Conservation (phyloP, 2,329 filamentous ascomycete genomes). For the Penicillium sp. region DNA sequence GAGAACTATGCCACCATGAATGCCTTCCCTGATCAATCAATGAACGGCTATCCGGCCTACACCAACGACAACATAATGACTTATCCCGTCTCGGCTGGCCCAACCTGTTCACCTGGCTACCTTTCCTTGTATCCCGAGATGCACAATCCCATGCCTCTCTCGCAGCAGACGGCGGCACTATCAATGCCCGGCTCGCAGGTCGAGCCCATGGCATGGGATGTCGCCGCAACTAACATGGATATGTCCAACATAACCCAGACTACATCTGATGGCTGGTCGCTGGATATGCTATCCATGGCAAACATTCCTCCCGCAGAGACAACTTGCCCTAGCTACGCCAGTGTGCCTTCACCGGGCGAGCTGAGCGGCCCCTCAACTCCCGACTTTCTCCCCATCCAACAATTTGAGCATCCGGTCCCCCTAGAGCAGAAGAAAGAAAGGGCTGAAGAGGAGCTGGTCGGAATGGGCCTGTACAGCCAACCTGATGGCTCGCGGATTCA, state of each 20-base stretch:
- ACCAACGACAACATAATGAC: slow-evolving; percentile 21
- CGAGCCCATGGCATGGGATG: slow-evolving; percentile 30
- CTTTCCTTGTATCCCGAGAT: slow-evolving; percentile 21
- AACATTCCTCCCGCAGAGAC: slow-evolving; percentile 33
- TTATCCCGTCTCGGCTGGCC: slow-evolving; percentile 22
- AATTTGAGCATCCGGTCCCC: slow-evolving; percentile 25
- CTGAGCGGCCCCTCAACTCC: slow-evolving; percentile 39
- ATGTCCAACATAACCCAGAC: slow-evolving; percentile 23
- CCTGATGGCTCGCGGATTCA: slow-evolving; percentile 60
- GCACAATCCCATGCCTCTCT: slow-evolving; percentile 21
- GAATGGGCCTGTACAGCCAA: slow-evolving; percentile 76
- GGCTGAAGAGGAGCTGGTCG: slow-evolving; percentile 45
- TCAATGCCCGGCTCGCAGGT: slow-evolving; percentile 27
- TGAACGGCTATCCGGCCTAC: slow-evolving; percentile 18
- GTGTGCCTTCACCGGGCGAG: slow-evolving; percentile 35
- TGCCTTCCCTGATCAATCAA: slow-evolving; percentile 16
- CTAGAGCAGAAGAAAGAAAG: slow-evolving; percentile 55
- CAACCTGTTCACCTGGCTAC: slow-evolving; percentile 22
- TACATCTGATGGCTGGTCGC: slow-evolving; percentile 30
- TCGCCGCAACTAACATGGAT: slow-evolving; percentile 12
- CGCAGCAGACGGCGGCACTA: slow-evolving; percentile 21
- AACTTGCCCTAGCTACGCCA: slow-evolving; percentile 33
- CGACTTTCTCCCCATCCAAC: slow-evolving; percentile 39
- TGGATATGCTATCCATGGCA: slow-evolving; percentile 36
- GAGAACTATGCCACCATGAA: slow-evolving; percentile 21